Conservation (phyloP, 2,329 filamentous ascomycete species). For the Nothopassalora personata region DNA sequence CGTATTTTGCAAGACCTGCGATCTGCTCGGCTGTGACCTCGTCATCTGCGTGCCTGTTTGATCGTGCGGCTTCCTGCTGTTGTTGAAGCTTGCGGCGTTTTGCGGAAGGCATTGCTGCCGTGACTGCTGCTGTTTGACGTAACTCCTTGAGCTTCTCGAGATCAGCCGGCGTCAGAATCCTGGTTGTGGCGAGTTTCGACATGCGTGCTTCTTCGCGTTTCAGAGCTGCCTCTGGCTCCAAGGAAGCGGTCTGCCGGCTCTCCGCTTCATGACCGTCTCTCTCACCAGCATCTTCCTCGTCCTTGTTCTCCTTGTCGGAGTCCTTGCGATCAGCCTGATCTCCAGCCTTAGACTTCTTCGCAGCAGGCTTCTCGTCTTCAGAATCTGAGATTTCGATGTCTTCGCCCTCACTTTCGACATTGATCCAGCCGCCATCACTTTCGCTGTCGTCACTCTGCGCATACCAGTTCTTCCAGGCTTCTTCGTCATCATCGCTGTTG, state of each 20-base stretch:
- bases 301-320: conserved; percentile 7
- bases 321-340: conserved; percentile 38
- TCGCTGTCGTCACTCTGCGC: conserved; percentile 58
- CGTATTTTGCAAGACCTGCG: conserved; percentile 58
- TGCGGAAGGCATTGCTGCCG: conserved; percentile 51
- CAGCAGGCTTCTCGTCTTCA: conserved; percentile 61
- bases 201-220: conserved; percentile 32
- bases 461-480: conserved; percentile 55
- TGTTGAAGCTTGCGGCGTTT: conserved; percentile 35
- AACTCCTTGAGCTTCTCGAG: conserved; percentile 91
- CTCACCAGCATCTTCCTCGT: conserved; percentile 8
- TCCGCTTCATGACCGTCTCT: conserved; percentile 20
- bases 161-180: conserved; percentile 91
- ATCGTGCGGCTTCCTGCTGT: conserved; percentile 19
- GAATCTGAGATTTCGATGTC: conserved; percentile 67
- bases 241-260: conserved; percentile 29
- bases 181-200: conserved; percentile 79
- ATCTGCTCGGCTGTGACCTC: conserved; percentile 91
- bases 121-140: conserved; percentile 65
- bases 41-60: conserved; percentile 62
- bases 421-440: conserved; percentile 87
- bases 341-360: conserved; percentile 34
- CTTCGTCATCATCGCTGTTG: conserved; percentile 55
- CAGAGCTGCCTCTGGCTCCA: conserved; percentile 27
- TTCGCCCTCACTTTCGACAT: conserved; percentile 75